Evolutionary conservation across 169 alveolate genomes (phyloP), one percentile per base, ranked within the genome.

Genomic region (Cryptosporidium parvum): DNA sequence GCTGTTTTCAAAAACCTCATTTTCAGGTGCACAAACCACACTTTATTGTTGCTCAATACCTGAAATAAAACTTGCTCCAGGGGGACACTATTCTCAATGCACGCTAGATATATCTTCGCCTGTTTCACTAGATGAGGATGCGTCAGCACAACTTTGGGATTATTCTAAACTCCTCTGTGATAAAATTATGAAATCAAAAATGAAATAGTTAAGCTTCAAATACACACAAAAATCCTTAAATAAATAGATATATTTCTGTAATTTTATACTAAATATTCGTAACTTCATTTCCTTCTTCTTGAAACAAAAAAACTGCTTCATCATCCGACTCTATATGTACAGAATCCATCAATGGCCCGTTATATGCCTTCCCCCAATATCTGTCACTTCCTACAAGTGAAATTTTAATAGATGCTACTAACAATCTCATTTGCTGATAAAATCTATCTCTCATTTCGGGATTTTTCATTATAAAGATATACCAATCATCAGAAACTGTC

Each of bases 11-110:
- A 87, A 85, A 85, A 85, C 91, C 16, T 75, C 93, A 14, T 39
- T 53, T 56, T n/a, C 72, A 45, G 93, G 93, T 39, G 93, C 93
- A 16, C 86, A 92, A 86, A 91, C 93, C 12, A 86, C 92, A n/a
- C 44, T 92, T 3, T 86, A 91, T 52, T 91, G 93, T 53, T 70
- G 91, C 56, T 45, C 75, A 8, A 72, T 67, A 23, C 75, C 87
- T 39, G 58, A 62, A 29, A 86, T 62, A n/a, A 61, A 85, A 29
- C 51, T 92, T 31, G 31, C 12, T 42, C 87, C 91, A 42, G 94
- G 94, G 1, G 94, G 86, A 23, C 87, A 92, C 56, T 92, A 92
- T 52, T 67, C 91, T n/a, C 92, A 92, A 39, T 87, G 92, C 12
- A 68, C 75, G 26, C 23, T 86, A 10, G 52, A 53, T 26, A 42